Percentiles rank a stretch among this genome's conserved stretches.
phyloP scores from a whole-genome alignment of 1,139 yeast genomes.

The Meyerozyma sp. region DNA sequence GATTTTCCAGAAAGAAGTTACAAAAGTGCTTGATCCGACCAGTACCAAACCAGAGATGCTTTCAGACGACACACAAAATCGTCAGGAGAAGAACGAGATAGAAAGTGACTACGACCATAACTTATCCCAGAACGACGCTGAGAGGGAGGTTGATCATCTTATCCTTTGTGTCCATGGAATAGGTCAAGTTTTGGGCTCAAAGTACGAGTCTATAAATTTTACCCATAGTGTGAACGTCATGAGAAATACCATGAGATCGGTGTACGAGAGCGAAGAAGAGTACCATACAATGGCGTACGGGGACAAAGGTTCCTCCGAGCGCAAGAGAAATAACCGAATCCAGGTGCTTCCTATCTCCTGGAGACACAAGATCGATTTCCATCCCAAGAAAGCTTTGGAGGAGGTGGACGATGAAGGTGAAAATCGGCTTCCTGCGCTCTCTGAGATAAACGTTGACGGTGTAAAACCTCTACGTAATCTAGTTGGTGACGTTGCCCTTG shows the following conservation, averaged over 20 bases:
- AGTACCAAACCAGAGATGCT: constrained; percentile 6
- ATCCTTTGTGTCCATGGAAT: constrained; percentile 89
- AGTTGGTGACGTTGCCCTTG: constrained; percentile 82
- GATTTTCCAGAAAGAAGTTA: constrained; percentile 26
- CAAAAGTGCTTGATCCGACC: constrained; percentile 13
- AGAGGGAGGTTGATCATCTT: constrained; percentile 68
- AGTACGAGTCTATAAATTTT: constrained; percentile 78
- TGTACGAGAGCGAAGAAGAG: constrained; percentile 43
- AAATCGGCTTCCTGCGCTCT: constrained; percentile 53
- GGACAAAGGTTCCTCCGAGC: constrained; percentile 13
- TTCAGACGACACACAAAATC: constrained; percentile 7
- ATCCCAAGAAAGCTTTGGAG: constrained; percentile 38
- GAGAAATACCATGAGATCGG: constrained; percentile 57
- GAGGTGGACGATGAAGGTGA: constrained; percentile 23
- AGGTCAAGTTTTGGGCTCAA: constrained; percentile 81
- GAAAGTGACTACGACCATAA: constrained; percentile 49
- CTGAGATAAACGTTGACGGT: constrained; percentile 76
- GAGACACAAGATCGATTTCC: constrained; percentile 66
- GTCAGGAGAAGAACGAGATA: constrained; percentile 37
- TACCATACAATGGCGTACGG: constrained; percentile 36
- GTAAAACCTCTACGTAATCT: constrained; percentile 71
- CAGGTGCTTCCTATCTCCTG: constrained; percentile 78
- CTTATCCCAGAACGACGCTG: constrained; percentile 23
- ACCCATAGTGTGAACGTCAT: constrained; percentile 77
- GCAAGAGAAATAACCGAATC: constrained; percentile 45